Conservation (phyloP, 495 filamentous ascomycete species). For the Penicillium pulvis region DNA sequence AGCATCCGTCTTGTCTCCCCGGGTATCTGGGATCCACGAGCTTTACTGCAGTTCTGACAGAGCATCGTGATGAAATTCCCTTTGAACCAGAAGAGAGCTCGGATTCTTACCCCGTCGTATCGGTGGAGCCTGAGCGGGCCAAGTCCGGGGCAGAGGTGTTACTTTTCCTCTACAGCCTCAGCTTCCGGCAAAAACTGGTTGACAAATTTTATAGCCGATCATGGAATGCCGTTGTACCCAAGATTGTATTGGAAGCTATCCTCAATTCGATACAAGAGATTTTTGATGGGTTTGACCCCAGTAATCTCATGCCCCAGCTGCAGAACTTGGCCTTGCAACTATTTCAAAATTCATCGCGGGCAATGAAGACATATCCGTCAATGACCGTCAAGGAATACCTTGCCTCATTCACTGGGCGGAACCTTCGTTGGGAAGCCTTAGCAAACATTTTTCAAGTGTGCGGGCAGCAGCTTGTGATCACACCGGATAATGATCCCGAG, state of each 20-base stretch:
- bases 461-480: slow-evolving; percentile 42
- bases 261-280: slow-evolving; percentile 29
- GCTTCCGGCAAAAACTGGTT: slow-evolving; percentile 27
- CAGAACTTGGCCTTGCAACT: slow-evolving; percentile 33
- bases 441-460: slow-evolving; percentile 54
- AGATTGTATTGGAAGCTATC: slow-evolving; percentile 29
- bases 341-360: slow-evolving; percentile 37
- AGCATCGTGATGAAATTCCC: slow-evolving; percentile 40
- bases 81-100: slow-evolving; percentile 39
- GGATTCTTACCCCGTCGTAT: slow-evolving; percentile 29
- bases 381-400: slow-evolving; percentile 42
- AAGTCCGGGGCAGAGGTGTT: slow-evolving; percentile 49
- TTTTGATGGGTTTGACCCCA: slow-evolving; percentile 27
- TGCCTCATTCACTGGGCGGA: slow-evolving; percentile 49
- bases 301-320: slow-evolving; percentile 31
- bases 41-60: slow-evolving; percentile 49
- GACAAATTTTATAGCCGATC: slow-evolving; percentile 28
- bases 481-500: slow-evolving; percentile 40
- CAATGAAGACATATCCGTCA: slow-evolving; percentile 26
- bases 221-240: slow-evolving; percentile 27
- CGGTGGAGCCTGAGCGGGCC: slow-evolving; percentile 33
- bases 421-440: slow-evolving; percentile 62
- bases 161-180: slow-evolving; percentile 40
- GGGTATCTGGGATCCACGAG: slow-evolving; percentile 55
- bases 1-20: slow-evolving; percentile 31